A percentile compares a stretch with the other conserved stretches of the same genome.
Evolutionary conservation across 2,329 filamentous ascomycete species (phyloP).

Genomic region (Fusarium keratoplasticum): DNA sequence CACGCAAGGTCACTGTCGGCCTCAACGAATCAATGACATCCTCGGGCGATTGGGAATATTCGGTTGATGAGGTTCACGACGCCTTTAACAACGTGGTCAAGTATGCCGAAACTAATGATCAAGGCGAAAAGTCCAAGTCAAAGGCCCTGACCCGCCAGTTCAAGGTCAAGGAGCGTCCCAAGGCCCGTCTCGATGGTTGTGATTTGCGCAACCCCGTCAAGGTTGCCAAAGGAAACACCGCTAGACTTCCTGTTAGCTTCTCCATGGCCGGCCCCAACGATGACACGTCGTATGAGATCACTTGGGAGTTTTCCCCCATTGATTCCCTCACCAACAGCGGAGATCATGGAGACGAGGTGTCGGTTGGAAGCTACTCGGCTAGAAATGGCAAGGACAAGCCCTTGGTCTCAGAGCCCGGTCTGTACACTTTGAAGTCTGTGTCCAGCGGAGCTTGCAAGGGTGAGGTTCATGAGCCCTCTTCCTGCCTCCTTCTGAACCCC

Average conservation of each 20-base stretch:
- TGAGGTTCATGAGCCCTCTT: conserved; percentile 91
- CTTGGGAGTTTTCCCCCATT: conserved; percentile 85
- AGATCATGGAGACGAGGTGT: conserved; percentile 72
- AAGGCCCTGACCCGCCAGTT: conserved; percentile 81
- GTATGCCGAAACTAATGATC: conserved; percentile 75
- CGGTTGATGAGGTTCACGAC: conserved; percentile 91
- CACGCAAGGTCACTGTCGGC: conserved; percentile 80
- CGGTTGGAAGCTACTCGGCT: conserved; percentile 68
- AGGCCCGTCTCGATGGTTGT: conserved; percentile 77
- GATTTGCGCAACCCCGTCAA: conserved; percentile 84
- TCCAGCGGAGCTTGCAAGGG: conserved; percentile 85
- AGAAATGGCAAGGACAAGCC: conserved; percentile 73
- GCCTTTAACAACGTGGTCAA: conserved; percentile 87
- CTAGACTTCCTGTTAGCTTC: conserved; percentile 78
- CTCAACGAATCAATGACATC: conserved; percentile 89
- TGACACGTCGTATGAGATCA: conserved; percentile 77
- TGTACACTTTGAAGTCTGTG: conserved; percentile 87
- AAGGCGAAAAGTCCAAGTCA: conserved; percentile 73
- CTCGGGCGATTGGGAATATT: conserved; percentile 87
- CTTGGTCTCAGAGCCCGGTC: conserved; percentile 78
- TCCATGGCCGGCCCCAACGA: conserved; percentile 68
- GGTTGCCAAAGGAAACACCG: conserved; percentile 79
- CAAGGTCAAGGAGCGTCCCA: conserved; percentile 86
- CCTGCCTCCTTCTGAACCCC: conserved; percentile 92
- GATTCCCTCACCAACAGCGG: conserved; percentile 76